Evolutionary conservation across 1,139 yeast genomes (phyloP), one percentile per base, ranked within the genome.

Genomic region (Magnusiomyces paraingens): DNA sequence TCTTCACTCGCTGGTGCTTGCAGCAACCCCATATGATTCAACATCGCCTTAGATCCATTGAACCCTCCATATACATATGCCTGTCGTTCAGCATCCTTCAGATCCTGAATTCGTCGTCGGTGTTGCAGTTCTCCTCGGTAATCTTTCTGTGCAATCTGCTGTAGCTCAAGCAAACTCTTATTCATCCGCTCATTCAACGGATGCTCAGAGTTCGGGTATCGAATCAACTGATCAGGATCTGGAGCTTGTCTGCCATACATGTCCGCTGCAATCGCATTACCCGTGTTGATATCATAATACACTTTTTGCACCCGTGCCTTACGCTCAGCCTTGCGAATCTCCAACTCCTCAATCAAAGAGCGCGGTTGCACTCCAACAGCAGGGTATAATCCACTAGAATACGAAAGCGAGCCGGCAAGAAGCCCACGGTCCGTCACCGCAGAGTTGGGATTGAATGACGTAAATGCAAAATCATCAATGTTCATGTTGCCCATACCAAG

Each of bases 291-390:
- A 32, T 68, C 70, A 22, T 64, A 58, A 20, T 58, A 47, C 17
- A 67, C 61, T 20, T 60, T 59, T 45, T 61, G 60, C 29, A 58
- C 59, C 51, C 69, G 68, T 1, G 65, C 61, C 45, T 56, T 58
- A 17, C 65, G 58, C 32, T 69, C 71, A n/a, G 68, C 66, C 53
- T 70, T 70, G 36, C 73, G 66, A 54, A 70, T 60, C 57, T 70
- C 73, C 43, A 70, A 56, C 57, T 70, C 73, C 55, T 70, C 73
- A 49, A 70, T 66, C 17, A 70, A 61, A 6, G 71, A 65, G 15
- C 64, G 62, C 0, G 68, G 66, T 47, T 62, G 62, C 3, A 61
- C 61, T 2, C 58, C 59, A 10, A 56, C 59, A 14, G 54, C 50
- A 20, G 62, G 60, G 2, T 49, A 47, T 18, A 60, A 47, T 2